A percentile compares a stretch with the other conserved stretches of the same genome.
Conservation (phyloP, 208 protist genomes). For the Acanthamoeba castellanii region DNA sequence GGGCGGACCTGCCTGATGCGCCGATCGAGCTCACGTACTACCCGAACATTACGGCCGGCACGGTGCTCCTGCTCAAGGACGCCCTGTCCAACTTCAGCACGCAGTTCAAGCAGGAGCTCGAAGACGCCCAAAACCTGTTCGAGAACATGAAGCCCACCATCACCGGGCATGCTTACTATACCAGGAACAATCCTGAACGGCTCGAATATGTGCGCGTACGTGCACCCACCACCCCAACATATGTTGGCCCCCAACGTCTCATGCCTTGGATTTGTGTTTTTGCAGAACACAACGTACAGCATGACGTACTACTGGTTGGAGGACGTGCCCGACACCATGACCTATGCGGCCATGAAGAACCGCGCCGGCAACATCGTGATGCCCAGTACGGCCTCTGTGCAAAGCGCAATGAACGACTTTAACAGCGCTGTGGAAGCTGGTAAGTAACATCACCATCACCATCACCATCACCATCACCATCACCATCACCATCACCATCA, state of each 20-base stretch:
- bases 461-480: too few relatives aligned
- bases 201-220: not conserved
- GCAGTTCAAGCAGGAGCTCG: not conserved
- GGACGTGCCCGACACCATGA: not conserved
- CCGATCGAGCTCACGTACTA: conserved; percentile 6
- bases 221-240: not conserved
- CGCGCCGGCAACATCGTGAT: not conserved
- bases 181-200: not conserved
- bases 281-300: not conserved
- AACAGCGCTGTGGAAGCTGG: not conserved
- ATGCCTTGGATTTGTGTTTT: not conserved
- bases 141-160: not conserved
- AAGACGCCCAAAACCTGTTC: not conserved
- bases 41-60: not conserved
- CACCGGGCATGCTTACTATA: not conserved
- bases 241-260: not conserved
- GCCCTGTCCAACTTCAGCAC: conserved; percentile 6
- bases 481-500: not conserved
- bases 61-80: conserved; percentile 6
- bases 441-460: not conserved
- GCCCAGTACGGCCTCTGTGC: not conserved
- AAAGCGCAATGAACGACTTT: conserved; percentile 23
- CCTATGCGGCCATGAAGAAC: conserved; percentile 26
- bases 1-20: not conserved
- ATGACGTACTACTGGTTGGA: conserved; percentile 37